Base-by-base conservation (phyloP, 2,329 filamentous ascomycete species). In the Sporothrix brunneoviolacea region DNA sequence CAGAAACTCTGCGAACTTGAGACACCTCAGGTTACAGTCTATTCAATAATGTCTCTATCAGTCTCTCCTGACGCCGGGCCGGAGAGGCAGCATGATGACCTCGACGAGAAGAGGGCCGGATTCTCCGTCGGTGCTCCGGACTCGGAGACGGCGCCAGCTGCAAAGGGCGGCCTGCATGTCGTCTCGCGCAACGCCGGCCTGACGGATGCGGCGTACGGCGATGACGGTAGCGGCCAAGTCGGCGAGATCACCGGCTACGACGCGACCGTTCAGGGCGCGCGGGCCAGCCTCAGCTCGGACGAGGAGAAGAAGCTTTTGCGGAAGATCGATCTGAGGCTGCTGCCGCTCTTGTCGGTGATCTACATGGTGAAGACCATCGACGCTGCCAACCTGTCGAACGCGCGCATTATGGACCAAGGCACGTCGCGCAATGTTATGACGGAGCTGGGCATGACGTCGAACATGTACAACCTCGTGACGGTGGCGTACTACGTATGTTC, bases 401-500 rank as follows among this genome's bases (percentile, higher is more conserved):
- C 68, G 4, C 62, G 68, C 9, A 71, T 71, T 27, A 72, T 71
- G 69, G 68, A 72, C 49, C 60, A 57, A 32, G 69, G 67, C 5
- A 71, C 68, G 4, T 45, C 59, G 9, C 56, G 57, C 1, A 72
- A 72, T 47, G 71, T 72, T 45, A 60, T 72, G 62, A 68, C 60
- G 3, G 61, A 72, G 55, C 60, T 72, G 3, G 53, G 54, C 3
- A 62, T 72, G 58, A 66, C 65, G 1, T 65, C 66, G 0, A 64
- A 72, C 50, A 58, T 69, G 53, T 72, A 69, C 56, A 67, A 68
- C 32, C 53, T 71, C 4, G 60, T 71, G 13, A 68, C 61, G 5
- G 64, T 64, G 0, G 43, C 67, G 2, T 71, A 70, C 48, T 71
- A 69, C 59, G 21, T 91, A n/a, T n/a, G n/a, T n/a, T n/a, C n/a